Evolutionary conservation across 805 yeast genomes (phyloP).

Genomic region (Tetrapisispora arboricola): DNA sequence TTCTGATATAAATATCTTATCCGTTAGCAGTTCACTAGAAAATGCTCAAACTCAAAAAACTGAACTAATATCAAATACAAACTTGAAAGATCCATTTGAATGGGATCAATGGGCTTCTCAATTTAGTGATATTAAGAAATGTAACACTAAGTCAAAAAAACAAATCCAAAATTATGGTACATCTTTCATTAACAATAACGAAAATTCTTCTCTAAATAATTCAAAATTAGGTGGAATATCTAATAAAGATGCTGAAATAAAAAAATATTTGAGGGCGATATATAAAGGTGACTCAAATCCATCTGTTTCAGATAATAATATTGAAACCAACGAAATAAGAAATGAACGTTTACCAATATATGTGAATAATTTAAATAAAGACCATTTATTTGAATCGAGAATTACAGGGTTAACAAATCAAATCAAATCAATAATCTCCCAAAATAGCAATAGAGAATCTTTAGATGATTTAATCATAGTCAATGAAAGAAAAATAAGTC

Average conservation of each 20-base stretch:
- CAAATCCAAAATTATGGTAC: conserved; percentile 32
- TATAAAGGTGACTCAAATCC: conserved; percentile 17
- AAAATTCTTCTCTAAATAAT: too few species aligned
- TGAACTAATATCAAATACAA: not conserved
- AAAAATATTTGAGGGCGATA: conserved; percentile 29
- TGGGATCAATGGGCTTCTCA: conserved; percentile 20
- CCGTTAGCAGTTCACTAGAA: too few species aligned
- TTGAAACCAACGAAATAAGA: not conserved
- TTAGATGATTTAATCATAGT: conserved; percentile 21
- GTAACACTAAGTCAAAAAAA: not conserved
- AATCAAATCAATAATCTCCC: conserved; percentile 16
- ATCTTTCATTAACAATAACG: conserved; percentile 14
- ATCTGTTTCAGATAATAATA: not conserved
- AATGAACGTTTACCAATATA: conserved; percentile 6
- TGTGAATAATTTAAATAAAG: not conserved
- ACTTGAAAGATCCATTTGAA: conserved; percentile 22
- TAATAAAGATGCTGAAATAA: conserved; percentile 17
- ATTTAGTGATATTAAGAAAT: not conserved
- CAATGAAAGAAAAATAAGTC: conserved; percentile 19
- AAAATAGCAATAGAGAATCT: conserved; percentile 4
- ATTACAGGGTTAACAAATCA: conserved; percentile 16
- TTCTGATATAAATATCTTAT: too few species aligned
- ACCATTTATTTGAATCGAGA: conserved; percentile 4
- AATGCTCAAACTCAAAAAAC: too few species aligned
- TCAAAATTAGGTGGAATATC: too few species aligned